phyloP scores from a whole-genome alignment of 805 yeast species.

The Candida loeiensis region DNA sequence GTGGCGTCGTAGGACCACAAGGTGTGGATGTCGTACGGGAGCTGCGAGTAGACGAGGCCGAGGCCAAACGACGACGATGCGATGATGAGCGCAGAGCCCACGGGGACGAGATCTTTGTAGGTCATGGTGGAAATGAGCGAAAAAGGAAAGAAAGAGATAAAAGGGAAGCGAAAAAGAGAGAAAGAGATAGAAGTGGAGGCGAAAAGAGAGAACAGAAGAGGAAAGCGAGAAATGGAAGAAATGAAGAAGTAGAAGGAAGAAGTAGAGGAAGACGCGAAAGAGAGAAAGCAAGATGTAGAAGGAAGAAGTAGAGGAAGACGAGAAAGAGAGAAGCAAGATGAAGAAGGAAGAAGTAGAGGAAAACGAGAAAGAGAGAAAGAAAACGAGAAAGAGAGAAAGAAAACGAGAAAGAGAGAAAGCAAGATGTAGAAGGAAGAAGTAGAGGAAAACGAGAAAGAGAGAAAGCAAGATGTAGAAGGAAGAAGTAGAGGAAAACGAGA shows the following conservation, averaged over 20 bases:
- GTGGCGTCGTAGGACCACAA: constrained; percentile 57
- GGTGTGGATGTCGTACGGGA: constrained; percentile 76
- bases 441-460: too few relatives aligned
- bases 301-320: too few relatives aligned
- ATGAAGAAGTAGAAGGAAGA: background rate
- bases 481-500: too few relatives aligned
- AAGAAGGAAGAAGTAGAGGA: too few relatives aligned
- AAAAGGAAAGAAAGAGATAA: background rate
- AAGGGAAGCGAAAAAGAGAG: background rate
- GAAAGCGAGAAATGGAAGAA: background rate
- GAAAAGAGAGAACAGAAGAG: background rate
- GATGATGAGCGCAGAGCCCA: constrained; percentile 41
- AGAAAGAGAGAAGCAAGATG: too few relatives aligned
- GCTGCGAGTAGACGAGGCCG: constrained; percentile 74
- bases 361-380: too few relatives aligned
- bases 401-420: too few relatives aligned
- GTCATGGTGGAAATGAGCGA: constrained; percentile 12
- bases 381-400: too few relatives aligned
- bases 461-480: too few relatives aligned
- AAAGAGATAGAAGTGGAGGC: background rate
- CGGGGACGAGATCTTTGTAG: constrained; percentile 45
- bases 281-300: too few relatives aligned
- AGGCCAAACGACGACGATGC: constrained; percentile 71
- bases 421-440: too few relatives aligned
- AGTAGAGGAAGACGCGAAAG: too few relatives aligned